Evolutionary conservation across 306 rosid genomes (phyloP), one percentile per base, ranked within the genome.

Genomic region (Prunus padus): DNA sequence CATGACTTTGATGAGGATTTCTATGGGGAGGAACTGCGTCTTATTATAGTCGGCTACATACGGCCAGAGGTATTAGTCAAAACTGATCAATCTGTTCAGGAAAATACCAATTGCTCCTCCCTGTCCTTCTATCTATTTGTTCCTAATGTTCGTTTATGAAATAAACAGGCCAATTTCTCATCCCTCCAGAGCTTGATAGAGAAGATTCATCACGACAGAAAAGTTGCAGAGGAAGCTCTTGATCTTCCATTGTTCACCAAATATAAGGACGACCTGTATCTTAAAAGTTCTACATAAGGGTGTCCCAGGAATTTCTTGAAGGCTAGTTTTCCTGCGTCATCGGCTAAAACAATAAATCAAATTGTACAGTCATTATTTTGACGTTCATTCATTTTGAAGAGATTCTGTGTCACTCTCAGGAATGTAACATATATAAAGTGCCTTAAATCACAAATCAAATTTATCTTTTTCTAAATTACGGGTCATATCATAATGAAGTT

Each of bases 11-110:
- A 79, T 10, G 88, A 78, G 60, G 97, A 95, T 83, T 95, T 95
- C 86, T 92, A 95, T 47, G 88, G 89, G 22, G 97, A 95, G 86
- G 97, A 92, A 65, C 80, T 90, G 81, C 88, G 73, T 28, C 96
- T 92, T 74, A 91, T 84, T 76, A 78, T 92, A n/a, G 96, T 95
- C 60, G 98, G 98, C 73, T 95, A 92, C 78, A 89, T 92, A 56
- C 89, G 96, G 74, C 84, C 97, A 1, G 96, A 95, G 98, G 98
- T 95, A 90, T 23, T 14, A 44, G 67, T 55, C 46, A 19, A n/a
- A 28, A 72, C 19, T 10, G 16, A 42, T 13, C 65, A 57, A 2
- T 63, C 26, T 63, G 31, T 69, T 81, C 20, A 37, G 67, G 23
- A 45, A 40, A 47, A 31, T 25, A 16, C 20, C 26, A 50, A 33